Evolutionary conservation across 2,329 filamentous ascomycete genomes (phyloP).

Genomic region (Cercospora berteroae): DNA sequence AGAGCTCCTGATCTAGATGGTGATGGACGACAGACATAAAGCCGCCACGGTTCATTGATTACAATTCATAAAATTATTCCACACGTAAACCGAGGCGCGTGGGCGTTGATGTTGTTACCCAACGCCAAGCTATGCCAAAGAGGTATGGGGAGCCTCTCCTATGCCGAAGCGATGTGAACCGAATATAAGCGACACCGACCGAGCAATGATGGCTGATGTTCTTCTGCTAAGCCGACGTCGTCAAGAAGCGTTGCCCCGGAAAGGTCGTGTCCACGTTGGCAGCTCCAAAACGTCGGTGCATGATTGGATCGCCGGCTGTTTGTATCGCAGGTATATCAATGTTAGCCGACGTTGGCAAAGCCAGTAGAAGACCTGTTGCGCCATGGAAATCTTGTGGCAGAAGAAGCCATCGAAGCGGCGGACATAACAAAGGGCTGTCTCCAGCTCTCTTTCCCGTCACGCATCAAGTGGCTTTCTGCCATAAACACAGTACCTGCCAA

Average conservation of each 20-base stretch:
- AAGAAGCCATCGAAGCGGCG: not conserved
- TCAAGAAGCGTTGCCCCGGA: not conserved
- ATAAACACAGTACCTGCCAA: slow-evolving; percentile 9
- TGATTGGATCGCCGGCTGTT: not conserved
- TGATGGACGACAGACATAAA: not conserved
- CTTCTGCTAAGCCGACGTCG: not conserved
- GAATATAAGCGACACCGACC: not conserved
- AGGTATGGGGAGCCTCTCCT: not conserved
- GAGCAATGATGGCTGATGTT: not conserved
- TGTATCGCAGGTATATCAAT: not conserved
- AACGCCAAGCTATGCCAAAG: not conserved
- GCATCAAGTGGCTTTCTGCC: slow-evolving; percentile 1
- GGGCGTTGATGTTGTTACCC: not conserved
- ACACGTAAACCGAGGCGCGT: not conserved
- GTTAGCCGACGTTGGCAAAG: not conserved
- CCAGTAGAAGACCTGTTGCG: not conserved
- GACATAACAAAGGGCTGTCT: not conserved
- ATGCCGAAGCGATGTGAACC: not conserved
- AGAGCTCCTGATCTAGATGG: not conserved
- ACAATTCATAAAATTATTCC: not conserved
- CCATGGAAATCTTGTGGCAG: not conserved
- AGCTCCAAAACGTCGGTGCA: not conserved
- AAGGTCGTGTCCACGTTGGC: not conserved
- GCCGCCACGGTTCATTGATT: not conserved
- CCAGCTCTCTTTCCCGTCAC: not conserved